Percentiles rank a stretch among this genome's conserved stretches.
phyloP scores from a whole-genome alignment of 2,329 filamentous ascomycete species.

The Epichloe coenophiala region DNA sequence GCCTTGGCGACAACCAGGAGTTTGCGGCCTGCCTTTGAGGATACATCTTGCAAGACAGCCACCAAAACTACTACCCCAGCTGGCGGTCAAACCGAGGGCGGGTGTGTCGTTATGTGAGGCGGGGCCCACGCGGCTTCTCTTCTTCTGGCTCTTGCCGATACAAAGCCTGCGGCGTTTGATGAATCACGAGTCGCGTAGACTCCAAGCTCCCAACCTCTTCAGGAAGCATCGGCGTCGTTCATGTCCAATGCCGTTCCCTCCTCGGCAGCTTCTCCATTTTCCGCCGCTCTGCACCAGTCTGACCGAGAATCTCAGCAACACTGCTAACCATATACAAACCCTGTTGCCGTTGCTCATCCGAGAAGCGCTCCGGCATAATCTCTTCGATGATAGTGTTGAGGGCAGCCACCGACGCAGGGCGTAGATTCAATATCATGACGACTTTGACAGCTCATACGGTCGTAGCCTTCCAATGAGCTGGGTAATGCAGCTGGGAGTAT shows the following conservation, averaged over 20 bases:
- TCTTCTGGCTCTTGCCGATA: background rate
- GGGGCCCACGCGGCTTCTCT: background rate
- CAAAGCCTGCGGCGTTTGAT: background rate
- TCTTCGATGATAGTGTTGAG: constrained; percentile 54
- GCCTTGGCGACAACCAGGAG: constrained; percentile 48
- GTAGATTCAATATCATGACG: constrained; percentile 54
- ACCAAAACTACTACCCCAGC: constrained; percentile 30
- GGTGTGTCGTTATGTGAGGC: constrained; percentile 36
- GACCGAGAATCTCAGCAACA: constrained; percentile 44
- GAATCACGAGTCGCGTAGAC: background rate
- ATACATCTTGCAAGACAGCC: constrained; percentile 45
- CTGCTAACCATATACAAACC: constrained; percentile 43
- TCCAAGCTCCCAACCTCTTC: constrained; percentile 5
- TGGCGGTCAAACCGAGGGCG: constrained; percentile 41
- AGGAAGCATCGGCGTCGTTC: constrained; percentile 20
- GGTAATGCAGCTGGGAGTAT: constrained; percentile 36
- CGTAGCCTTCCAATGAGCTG: constrained; percentile 41
- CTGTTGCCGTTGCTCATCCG: constrained; percentile 42
- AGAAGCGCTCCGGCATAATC: constrained; percentile 46
- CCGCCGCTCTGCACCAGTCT: constrained; percentile 17
- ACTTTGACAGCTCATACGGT: constrained; percentile 49
- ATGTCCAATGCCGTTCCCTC: constrained; percentile 25
- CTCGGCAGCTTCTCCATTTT: constrained; percentile 17
- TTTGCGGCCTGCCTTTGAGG: constrained; percentile 42
- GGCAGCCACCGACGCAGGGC: constrained; percentile 41